A percentile compares a stretch with the other conserved stretches of the same genome.
These are phyloP conservation scores for Nakazawaea peltata DNA, from an alignment of 805 yeast species.

Conservation along the genomic window DNA sequence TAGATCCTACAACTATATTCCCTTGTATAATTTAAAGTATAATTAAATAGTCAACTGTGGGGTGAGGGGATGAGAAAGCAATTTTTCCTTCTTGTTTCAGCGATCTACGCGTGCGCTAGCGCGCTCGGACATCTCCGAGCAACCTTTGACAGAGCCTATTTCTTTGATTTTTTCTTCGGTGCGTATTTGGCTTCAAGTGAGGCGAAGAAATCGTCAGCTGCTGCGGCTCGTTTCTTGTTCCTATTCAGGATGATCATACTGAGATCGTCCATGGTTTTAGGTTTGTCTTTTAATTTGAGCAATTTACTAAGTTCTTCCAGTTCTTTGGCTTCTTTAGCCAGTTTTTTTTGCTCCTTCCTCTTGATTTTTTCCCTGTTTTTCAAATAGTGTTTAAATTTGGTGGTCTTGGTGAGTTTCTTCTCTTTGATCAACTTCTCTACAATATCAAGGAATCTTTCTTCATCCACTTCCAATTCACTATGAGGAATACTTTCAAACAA, in stretches of 20 bases:
- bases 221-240: constrained; percentile 30
- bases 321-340: constrained; percentile 59
- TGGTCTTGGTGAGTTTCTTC: constrained; percentile 27
- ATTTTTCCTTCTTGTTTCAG: neutral
- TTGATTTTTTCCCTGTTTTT: constrained; percentile 40
- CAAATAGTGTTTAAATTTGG: constrained; percentile 43
- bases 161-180: constrained; percentile 25
- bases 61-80: neutral
- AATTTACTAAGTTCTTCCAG: constrained; percentile 41
- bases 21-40: too few relatives aligned
- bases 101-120: too few relatives aligned
- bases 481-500: constrained; percentile 76
- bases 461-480: constrained; percentile 57
- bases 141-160: constrained; percentile 5
- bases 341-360: constrained; percentile 37
- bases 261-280: constrained; percentile 22
- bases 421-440: constrained; percentile 37
- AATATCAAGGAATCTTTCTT: constrained; percentile 46
- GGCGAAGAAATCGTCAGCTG: constrained; percentile 38
- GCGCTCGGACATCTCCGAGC: too few relatives aligned
- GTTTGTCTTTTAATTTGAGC: constrained; percentile 24
- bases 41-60: too few relatives aligned
- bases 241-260: constrained; percentile 41
- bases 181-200: constrained; percentile 43
- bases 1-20: neutral